Evolutionary conservation across 441 rosid species (phyloP).

Genomic region (Hura crepitans): DNA sequence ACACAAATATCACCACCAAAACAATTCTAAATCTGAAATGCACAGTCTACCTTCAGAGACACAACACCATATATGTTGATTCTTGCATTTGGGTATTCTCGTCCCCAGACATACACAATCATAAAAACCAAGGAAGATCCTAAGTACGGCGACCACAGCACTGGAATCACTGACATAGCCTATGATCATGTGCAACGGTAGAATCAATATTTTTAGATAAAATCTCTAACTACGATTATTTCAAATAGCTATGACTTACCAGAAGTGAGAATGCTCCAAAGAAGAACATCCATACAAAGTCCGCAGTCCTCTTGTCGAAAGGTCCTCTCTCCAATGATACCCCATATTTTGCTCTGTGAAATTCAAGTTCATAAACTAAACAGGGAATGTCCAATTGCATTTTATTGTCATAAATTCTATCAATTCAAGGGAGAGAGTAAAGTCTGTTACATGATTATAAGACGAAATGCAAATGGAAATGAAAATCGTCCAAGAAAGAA

Average conservation of each 20-base stretch:
- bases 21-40: too few relatives aligned
- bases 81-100: conserved; percentile 53
- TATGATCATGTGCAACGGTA: neutral
- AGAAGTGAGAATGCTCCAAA: conserved; percentile 57
- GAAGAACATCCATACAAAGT: conserved; percentile 63
- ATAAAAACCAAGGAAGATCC: conserved; percentile 57
- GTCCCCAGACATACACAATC: conserved; percentile 57
- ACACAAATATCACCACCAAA: too few relatives aligned
- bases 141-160: conserved; percentile 44
- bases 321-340: conserved; percentile 59
- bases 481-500: conserved; percentile 58
- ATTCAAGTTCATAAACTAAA: neutral
- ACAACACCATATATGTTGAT: conserved; percentile 55
- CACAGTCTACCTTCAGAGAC: conserved; percentile 42
- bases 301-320: conserved; percentile 68
- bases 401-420: too few relatives aligned
- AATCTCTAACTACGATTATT: too few relatives aligned
- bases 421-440: too few relatives aligned
- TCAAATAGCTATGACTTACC: too few relatives aligned
- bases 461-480: conserved; percentile 46
- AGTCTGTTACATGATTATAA: conserved; percentile 46
- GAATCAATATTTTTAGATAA: too few relatives aligned
- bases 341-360: conserved; percentile 51
- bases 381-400: too few relatives aligned
- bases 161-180: conserved; percentile 49